Percentiles rank a stretch among this genome's conserved stretches.
phyloP scores from a whole-genome alignment of 352 stramenopile species.

The Phytophthora capsici region DNA sequence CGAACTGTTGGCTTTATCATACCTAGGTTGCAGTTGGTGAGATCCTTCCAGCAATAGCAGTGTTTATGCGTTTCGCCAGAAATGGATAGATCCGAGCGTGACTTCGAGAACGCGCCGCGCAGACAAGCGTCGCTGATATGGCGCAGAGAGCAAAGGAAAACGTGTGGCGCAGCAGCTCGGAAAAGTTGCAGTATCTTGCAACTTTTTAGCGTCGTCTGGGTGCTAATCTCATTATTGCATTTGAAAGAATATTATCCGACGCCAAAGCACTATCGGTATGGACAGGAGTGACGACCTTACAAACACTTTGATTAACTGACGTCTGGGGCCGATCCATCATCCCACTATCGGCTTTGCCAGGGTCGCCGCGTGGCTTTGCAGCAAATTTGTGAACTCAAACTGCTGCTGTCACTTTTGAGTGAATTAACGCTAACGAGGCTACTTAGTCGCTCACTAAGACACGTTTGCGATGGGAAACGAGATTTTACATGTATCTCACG shows the following conservation, averaged over 20 bases:
- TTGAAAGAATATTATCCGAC: slow-evolving; percentile 7
- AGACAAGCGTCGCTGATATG: slow-evolving; percentile 10
- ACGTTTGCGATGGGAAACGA: no score
- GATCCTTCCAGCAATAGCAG: slow-evolving; percentile 7
- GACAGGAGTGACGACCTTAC: slow-evolving; percentile 10
- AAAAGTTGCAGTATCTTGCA: no score
- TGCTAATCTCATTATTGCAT: not conserved
- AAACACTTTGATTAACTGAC: not conserved
- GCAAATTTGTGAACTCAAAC: slow-evolving; percentile 28
- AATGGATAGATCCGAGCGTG: slow-evolving; percentile 7
- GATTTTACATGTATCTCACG: not conserved
- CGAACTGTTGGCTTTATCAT: slow-evolving; percentile 3
- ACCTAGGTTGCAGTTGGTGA: slow-evolving; percentile 10
- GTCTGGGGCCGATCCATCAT: not conserved
- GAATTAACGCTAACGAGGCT: slow-evolving; percentile 15
- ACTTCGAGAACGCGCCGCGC: not conserved
- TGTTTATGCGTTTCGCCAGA: slow-evolving; percentile 6
- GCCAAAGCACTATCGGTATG: slow-evolving; percentile 6
- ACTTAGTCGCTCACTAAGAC: no score
- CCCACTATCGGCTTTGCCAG: not conserved
- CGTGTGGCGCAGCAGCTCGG: no score
- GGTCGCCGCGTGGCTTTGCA: slow-evolving; percentile 2
- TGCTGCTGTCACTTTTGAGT: slow-evolving; percentile 12
- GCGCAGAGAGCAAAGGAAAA: not conserved
- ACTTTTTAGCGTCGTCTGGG: not conserved